Base-by-base conservation (phyloP, 1,284 basidiomycete genomes). In the Veloboletus limbatus region DNA sequence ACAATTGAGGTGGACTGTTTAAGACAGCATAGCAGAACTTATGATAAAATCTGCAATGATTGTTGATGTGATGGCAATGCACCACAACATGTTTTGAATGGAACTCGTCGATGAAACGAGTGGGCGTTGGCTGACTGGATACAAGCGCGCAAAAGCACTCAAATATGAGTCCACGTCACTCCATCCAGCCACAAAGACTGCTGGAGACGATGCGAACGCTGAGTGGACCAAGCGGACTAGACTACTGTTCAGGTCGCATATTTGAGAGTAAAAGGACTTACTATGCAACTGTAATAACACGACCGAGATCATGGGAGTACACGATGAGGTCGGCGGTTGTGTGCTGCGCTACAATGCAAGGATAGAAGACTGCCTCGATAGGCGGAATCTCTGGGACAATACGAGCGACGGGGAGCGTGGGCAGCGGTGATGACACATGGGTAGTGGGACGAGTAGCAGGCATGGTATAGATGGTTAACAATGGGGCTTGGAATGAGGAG, bases 81-180 rank as follows among this genome's bases (percentile, higher is more conserved):
- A 49, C 31, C 3, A 49, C 31, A 0, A 9, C 47, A 14, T 49
- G 36, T 9, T 10, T 2, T 8, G 40, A 40, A 13, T 35, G 7
- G 10, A 21, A 34, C 14, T 49, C 27, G 6, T 24, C 8, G 1
- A 47, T 4, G 3, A 49, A 49, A 0, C 27, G 10, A 7, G 44
- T 32, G 0, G 26, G 31, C 0, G 11, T 18, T 4, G 25, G 43
- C 30, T 49, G 33, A 16, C 43, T 8, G 3, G 48, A 49, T 4
- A 31, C 4, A 9, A 49, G 43, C 2, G 11, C 35, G 26, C 40
- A 47, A 8, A 47, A 47, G 18, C 44, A 49, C 40, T 49, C 26
- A 2, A 47, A 1, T 4, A 43, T 8, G 6, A 49, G 40, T 0
- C 40, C 35, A 17, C 2, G 30, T 5, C 9, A 16, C 22, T 46